Conservation (phyloP, 805 yeast genomes). For the Candida broadrunensis region DNA sequence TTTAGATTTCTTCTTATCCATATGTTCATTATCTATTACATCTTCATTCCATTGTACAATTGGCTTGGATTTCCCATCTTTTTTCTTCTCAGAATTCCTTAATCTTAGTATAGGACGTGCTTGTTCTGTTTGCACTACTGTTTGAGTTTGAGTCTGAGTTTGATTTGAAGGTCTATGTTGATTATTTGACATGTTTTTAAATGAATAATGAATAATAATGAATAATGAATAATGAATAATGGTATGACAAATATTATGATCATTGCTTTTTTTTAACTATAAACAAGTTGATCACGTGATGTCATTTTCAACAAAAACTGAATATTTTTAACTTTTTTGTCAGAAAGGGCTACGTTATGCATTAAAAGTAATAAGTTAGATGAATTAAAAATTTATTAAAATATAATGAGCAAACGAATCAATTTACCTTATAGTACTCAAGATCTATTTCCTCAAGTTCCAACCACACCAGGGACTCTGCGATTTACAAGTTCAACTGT, state of each 20-base stretch:
- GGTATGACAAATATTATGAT: no score
- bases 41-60: conserved; percentile 82
- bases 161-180: no score
- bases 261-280: no score
- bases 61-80: conserved; percentile 28
- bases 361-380: no score
- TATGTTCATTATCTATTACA: conserved; percentile 83
- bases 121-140: conserved; percentile 2
- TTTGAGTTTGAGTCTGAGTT: background rate
- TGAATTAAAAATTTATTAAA: no score
- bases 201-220: no score
- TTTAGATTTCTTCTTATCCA: conserved; percentile 87
- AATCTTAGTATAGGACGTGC: conserved; percentile 15
- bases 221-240: no score
- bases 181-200: no score
- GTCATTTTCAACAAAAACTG: no score
- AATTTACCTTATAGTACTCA: conserved; percentile 42
- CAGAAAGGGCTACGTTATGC: no score
- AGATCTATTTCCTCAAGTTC: conserved; percentile 35
- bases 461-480: conserved; percentile 14
- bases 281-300: no score
- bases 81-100: conserved; percentile 5
- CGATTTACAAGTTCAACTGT: conserved; percentile 7
- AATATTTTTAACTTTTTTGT: no score
- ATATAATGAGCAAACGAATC: conserved; percentile 34